These are phyloP conservation scores for Eucalyptus sp. DNA, from an alignment of 345 rosid genomes.

Conservation along the genomic window DNA sequence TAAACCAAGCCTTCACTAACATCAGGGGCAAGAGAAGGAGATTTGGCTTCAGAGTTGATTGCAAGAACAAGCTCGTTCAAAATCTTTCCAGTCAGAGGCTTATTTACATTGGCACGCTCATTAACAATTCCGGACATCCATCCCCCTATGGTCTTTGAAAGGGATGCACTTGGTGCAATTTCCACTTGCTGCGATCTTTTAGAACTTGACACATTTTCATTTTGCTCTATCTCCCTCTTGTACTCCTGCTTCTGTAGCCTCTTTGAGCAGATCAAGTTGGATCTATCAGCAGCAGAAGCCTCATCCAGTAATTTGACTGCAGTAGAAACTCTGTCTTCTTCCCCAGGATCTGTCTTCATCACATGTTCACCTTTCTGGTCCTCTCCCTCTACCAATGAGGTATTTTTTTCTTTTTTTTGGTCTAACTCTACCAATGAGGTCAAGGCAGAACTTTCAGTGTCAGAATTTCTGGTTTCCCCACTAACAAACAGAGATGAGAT, in stretches of 20 bases:
- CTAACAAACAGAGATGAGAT: neutral
- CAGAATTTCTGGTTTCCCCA: neutral
- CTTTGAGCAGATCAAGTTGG: slow-evolving; percentile 1
- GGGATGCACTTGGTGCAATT: slow-evolving; percentile 2
- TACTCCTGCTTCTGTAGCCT: slow-evolving; percentile 8
- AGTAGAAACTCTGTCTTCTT: slow-evolving; percentile 2
- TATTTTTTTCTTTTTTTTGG: too few species aligned
- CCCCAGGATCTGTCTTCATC: neutral
- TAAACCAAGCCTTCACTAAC: neutral
- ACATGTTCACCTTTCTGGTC: slow-evolving; percentile 12
- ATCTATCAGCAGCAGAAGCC: slow-evolving; percentile 9
- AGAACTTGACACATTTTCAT: neutral
- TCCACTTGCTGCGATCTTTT: neutral
- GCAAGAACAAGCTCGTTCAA: slow-evolving; percentile 4
- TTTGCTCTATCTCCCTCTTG: slow-evolving; percentile 9
- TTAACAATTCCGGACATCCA: neutral
- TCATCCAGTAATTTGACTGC: slow-evolving; percentile 6
- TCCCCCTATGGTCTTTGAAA: slow-evolving; percentile 10
- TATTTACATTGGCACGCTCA: slow-evolving; percentile 1
- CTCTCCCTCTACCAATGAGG: slow-evolving; percentile 18
- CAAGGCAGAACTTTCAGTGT: neutral
- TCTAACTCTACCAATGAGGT: slow-evolving; percentile 14
- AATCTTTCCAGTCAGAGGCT: slow-evolving; percentile 6
- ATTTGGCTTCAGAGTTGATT: slow-evolving; percentile 4
- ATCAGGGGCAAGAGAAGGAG: neutral